These are phyloP conservation scores for Porcisia deanei DNA, from an alignment of 208 protist genomes.

Conservation along the genomic window DNA sequence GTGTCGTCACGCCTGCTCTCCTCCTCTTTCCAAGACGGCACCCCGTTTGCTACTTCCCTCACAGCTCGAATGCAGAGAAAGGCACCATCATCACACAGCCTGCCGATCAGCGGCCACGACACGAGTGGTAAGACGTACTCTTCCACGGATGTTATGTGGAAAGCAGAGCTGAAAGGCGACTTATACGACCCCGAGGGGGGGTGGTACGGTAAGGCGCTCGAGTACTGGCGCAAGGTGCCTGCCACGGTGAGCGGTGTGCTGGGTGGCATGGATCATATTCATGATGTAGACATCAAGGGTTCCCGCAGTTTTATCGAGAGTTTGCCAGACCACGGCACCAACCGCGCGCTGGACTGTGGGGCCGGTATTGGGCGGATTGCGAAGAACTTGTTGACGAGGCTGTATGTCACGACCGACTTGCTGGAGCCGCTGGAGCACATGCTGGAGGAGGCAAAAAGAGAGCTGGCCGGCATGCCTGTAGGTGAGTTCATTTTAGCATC, in stretches of 20 bases:
- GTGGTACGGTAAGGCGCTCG: conserved; percentile 90
- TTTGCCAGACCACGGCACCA: conserved; percentile 53
- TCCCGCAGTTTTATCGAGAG: conserved; percentile 64
- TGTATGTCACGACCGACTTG: conserved; percentile 81
- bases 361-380: conserved; percentile 93
- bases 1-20: neutral
- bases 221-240: conserved; percentile 87
- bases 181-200: conserved; percentile 75
- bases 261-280: conserved; percentile 84
- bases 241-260: conserved; percentile 90
- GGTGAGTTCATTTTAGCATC: conserved; percentile 81
- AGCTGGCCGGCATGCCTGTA: conserved; percentile 68
- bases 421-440: conserved; percentile 89
- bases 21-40: neutral
- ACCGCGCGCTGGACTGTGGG: conserved; percentile 88
- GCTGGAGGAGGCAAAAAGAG: conserved; percentile 82
- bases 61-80: conserved; percentile 26
- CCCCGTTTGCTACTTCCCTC: neutral
- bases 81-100: neutral
- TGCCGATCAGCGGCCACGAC: conserved; percentile 61
- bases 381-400: conserved; percentile 59
- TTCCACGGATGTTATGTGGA: conserved; percentile 75
- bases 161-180: conserved; percentile 59
- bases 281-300: conserved; percentile 74
- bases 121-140: conserved; percentile 61